Base-by-base conservation (phyloP, 108 stramenopile genomes). In the Pseudonitzschia pungens region DNA sequence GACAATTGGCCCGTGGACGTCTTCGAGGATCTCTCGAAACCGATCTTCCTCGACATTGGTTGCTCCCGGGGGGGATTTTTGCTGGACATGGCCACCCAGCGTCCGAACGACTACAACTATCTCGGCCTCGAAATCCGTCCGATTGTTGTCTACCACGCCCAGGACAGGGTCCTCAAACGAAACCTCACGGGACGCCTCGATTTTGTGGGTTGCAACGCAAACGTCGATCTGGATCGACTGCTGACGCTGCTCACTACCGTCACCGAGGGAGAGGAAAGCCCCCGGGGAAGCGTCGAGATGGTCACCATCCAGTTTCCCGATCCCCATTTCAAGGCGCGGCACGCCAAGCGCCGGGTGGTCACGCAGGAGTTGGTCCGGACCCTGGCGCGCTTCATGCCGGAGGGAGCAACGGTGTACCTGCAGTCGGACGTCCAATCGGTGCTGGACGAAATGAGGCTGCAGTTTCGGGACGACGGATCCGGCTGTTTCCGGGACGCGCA, bases 251-350 rank as follows among this genome's bases (percentile, higher is more conserved):
- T 60, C 4, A 65, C 64, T 9, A 12, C 41, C 3, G 10, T 24
- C 8, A 15, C 29, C 27, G 29, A 31, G 27, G 24, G 11, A 14
- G 24, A 31, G 26, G 56, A 31, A 27, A 1, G 2, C 63, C 42
- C 21, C 48, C 80, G 79, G 28, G 41, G 58, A 21, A 60, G 14
- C 43, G 56, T 93, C 52, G 52, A 83, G 31, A 81, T 87, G 55
- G 92, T 92, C 0, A 81, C 86, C 9, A 94, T 96, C 66, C 93
- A 95, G 71, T 96, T 93, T 72, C 96, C 96, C 11, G 96, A 96
- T 78, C 96, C 96, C 0, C 96, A 96, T 67, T 96, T 95, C 73
- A 96, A 96, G 57, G 74, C 77, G 24, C 65, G 73, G 4, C 81
- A 88, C 70, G 74, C 77, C 51, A 96, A 96, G 68, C 84, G 96